Conservation (phyloP, 345 rosid genomes). For the Acer negundo region DNA sequence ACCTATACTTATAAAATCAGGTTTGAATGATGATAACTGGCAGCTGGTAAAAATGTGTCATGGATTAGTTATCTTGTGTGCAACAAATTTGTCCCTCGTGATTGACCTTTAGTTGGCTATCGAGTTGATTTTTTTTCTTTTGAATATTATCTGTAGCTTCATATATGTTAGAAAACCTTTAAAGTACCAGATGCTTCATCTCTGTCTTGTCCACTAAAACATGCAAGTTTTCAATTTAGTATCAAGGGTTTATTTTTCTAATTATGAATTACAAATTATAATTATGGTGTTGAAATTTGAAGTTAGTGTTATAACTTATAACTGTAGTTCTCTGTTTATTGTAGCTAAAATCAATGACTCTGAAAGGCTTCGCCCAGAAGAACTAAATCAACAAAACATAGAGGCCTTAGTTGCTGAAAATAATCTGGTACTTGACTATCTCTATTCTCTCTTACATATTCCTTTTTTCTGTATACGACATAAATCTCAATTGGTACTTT, state of each 20-base stretch:
- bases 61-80: too few relatives aligned
- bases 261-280: neutral
- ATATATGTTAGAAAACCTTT: neutral
- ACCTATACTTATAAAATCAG: too few relatives aligned
- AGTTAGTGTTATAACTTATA: conserved; percentile 16
- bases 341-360: conserved; percentile 78
- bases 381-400: conserved; percentile 94
- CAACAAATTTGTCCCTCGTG: too few relatives aligned
- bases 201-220: neutral
- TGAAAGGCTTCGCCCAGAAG: conserved; percentile 96
- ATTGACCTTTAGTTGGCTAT: neutral
- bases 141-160: neutral
- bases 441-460: neutral
- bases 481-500: conserved; percentile 7
- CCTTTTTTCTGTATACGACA: neutral
- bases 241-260: neutral
- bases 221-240: neutral
- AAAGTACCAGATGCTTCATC: neutral
- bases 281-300: conserved; percentile 5
- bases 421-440: conserved; percentile 62
- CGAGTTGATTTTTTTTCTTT: neutral
- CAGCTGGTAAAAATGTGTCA: too few relatives aligned
- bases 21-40: too few relatives aligned
- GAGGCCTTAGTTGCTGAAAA: conserved; percentile 98
- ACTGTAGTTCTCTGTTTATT: conserved; percentile 25